A percentile compares a stretch with the other conserved stretches of the same genome.
phyloP scores from a whole-genome alignment of 805 yeast genomes.

The Zygosaccharomyces rouxii region DNA sequence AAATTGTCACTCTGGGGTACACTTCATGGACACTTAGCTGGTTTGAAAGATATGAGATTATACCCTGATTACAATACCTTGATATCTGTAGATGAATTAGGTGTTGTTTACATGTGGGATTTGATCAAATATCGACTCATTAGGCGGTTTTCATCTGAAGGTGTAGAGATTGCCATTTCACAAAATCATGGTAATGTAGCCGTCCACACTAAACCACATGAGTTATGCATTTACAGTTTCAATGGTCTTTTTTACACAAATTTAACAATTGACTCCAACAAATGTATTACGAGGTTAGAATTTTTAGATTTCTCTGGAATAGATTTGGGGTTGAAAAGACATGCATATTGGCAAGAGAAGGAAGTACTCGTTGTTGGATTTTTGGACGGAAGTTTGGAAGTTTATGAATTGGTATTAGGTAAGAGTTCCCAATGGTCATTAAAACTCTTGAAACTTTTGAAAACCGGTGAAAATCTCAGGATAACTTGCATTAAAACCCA shows the following conservation, averaged over 20 bases:
- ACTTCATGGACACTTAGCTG: slow-evolving; percentile 52
- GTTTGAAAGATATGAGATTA: slow-evolving; percentile 44
- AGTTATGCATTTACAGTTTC: slow-evolving; percentile 40
- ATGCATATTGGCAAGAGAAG: slow-evolving; percentile 39
- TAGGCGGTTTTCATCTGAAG: slow-evolving; percentile 33
- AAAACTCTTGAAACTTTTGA: slow-evolving; percentile 21
- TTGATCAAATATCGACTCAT: slow-evolving; percentile 48
- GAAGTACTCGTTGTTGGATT: slow-evolving; percentile 39
- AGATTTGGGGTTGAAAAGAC: slow-evolving; percentile 26
- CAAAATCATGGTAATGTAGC: slow-evolving; percentile 54
- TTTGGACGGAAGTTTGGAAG: slow-evolving; percentile 28
- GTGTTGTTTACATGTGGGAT: slow-evolving; percentile 64
- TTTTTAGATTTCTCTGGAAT: slow-evolving; percentile 22
- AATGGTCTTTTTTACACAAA: slow-evolving; percentile 47
- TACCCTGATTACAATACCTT: slow-evolving; percentile 52
- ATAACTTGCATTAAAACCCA: slow-evolving; percentile 17
- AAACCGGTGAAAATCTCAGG: slow-evolving; percentile 16
- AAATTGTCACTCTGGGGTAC: slow-evolving; percentile 36
- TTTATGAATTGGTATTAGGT: slow-evolving; percentile 32
- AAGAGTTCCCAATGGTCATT: slow-evolving; percentile 24
- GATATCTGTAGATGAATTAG: slow-evolving; percentile 50
- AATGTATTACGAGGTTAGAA: slow-evolving; percentile 24
- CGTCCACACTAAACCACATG: slow-evolving; percentile 21
- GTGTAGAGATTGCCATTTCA: slow-evolving; percentile 42
- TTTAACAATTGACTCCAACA: slow-evolving; percentile 19